These are phyloP conservation scores for Apiospora hydei DNA, from an alignment of 2,329 filamentous ascomycete species.

Conservation along the genomic window DNA sequence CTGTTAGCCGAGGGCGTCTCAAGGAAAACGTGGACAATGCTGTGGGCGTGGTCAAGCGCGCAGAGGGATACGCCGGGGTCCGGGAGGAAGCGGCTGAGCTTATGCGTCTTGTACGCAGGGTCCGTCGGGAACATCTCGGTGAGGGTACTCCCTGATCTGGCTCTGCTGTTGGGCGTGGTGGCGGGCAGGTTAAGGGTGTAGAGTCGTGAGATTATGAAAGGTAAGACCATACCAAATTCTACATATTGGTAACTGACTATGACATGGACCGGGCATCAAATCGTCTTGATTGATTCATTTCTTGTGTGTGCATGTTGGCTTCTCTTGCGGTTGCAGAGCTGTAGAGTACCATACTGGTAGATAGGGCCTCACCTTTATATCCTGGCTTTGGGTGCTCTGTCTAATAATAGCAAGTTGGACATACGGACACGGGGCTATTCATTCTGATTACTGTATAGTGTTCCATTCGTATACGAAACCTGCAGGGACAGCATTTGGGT, in stretches of 20 bases:
- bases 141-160: not conserved
- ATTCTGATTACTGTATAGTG: not conserved
- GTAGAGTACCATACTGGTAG: too few relatives aligned
- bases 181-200: not conserved
- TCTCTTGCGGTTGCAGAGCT: too few relatives aligned
- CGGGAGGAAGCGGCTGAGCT: not conserved
- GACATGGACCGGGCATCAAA: too few relatives aligned
- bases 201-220: not conserved
- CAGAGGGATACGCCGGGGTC: not conserved
- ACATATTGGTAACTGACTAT: too few relatives aligned
- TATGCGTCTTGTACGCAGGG: not conserved
- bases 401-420: too few relatives aligned
- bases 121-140: not conserved
- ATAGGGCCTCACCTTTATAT: not conserved
- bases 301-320: too few relatives aligned
- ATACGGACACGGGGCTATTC: too few relatives aligned
- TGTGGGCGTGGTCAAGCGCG: not conserved
- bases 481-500: not conserved
- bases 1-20: not conserved
- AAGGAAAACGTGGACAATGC: not conserved
- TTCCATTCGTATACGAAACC: not conserved
- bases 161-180: not conserved
- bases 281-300: too few relatives aligned
- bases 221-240: too few relatives aligned
- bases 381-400: too few relatives aligned